Conservation (phyloP, 129 eudicot species). For the Saussurea involucrata region DNA sequence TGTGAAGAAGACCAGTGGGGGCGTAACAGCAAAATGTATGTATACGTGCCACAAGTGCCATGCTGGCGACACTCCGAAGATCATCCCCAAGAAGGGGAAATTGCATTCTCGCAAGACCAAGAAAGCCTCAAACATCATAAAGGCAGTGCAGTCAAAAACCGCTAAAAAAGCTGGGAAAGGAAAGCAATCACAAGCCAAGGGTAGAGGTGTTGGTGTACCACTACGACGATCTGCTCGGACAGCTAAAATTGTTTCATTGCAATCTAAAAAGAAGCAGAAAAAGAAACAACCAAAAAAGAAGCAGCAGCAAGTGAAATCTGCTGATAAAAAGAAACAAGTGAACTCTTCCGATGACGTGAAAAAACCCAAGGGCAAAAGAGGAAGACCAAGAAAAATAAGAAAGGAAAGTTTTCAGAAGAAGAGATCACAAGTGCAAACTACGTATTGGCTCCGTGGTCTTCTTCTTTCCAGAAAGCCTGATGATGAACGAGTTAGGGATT, state of each 20-base stretch:
- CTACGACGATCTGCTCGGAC: conserved; percentile 79
- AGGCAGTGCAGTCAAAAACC: conserved; percentile 21
- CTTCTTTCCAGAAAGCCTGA: conserved; percentile 52
- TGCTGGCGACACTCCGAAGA: conserved; percentile 26
- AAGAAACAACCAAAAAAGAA: conserved; percentile 23
- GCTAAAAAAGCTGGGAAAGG: conserved; percentile 26
- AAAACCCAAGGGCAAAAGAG: conserved; percentile 33
- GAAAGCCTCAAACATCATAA: conserved; percentile 23
- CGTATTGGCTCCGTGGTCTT: conserved; percentile 84
- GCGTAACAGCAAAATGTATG: conserved; percentile 28
- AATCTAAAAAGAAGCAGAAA: conserved; percentile 28
- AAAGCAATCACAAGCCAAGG: conserved; percentile 32
- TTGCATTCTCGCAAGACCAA: conserved; percentile 27
- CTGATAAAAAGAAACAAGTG: background rate
- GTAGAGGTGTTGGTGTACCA: conserved; percentile 45
- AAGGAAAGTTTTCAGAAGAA: conserved; percentile 41
- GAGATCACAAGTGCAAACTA: conserved; percentile 37
- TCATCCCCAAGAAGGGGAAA: conserved; percentile 32
- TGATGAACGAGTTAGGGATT: conserved; percentile 53
- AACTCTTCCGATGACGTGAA: conserved; percentile 20
- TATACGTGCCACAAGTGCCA: conserved; percentile 76
- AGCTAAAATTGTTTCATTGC: conserved; percentile 35
- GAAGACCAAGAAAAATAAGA: conserved; percentile 35
- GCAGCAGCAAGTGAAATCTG: conserved; percentile 16
- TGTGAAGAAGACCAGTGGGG: conserved; percentile 59